These are phyloP conservation scores for Acorus calamus DNA, from an alignment of 106 monocot genomes.

Conservation along the genomic window DNA sequence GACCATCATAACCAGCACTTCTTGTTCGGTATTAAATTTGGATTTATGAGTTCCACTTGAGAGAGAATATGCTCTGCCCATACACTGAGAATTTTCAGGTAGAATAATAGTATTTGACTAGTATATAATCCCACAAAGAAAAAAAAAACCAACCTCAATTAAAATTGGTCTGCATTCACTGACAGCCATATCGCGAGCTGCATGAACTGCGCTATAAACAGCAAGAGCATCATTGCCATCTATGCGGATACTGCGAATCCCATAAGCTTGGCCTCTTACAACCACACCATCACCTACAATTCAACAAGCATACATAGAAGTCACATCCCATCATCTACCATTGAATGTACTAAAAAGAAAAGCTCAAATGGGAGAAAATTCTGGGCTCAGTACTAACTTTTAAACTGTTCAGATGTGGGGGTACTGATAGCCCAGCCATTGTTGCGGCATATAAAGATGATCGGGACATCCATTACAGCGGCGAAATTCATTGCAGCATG, in stretches of 20 bases:
- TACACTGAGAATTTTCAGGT: background rate
- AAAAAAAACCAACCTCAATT: conserved; percentile 43
- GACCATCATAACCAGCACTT: too few species aligned
- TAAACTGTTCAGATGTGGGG: background rate
- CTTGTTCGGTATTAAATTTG: too few species aligned
- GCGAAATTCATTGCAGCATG: conserved; percentile 96
- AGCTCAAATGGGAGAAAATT: background rate
- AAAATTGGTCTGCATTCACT: conserved; percentile 69
- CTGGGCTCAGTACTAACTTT: background rate
- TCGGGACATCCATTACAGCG: conserved; percentile 79
- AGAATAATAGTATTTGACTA: background rate
- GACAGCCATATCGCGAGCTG: conserved; percentile 82
- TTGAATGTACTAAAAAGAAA: too few species aligned
- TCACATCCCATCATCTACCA: background rate
- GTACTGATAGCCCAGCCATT: conserved; percentile 37
- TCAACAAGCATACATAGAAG: background rate
- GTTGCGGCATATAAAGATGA: conserved; percentile 88
- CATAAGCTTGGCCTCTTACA: conserved; percentile 78
- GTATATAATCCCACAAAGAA: background rate
- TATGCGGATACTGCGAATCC: conserved; percentile 73
- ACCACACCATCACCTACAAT: conserved; percentile 75
- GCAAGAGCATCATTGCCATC: conserved; percentile 97
- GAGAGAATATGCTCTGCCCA: too few species aligned
- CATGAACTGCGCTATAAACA: conserved; percentile 77
- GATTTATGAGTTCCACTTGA: too few species aligned